These are phyloP conservation scores for Rachicladosporium sp. DNA, from an alignment of 2,329 filamentous ascomycete genomes.

Conservation along the genomic window DNA sequence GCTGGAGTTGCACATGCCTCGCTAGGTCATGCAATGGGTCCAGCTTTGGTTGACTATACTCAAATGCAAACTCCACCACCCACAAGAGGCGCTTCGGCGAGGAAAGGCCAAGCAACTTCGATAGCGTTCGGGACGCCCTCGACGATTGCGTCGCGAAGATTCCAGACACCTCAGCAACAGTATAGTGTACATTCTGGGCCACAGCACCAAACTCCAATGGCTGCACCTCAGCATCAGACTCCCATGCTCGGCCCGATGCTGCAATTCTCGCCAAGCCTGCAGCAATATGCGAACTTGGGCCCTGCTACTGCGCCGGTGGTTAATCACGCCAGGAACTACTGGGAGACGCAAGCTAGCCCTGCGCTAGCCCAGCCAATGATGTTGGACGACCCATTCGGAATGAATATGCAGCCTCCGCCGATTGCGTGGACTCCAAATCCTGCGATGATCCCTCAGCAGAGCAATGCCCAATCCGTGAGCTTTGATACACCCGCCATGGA, in stretches of 20 bases:
- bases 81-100: slow-evolving; percentile 42
- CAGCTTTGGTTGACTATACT: slow-evolving; percentile 20
- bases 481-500: slow-evolving; percentile 22
- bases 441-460: slow-evolving; percentile 5
- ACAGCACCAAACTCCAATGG: slow-evolving; percentile 2
- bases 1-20: slow-evolving; percentile 2
- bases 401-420: slow-evolving; percentile 7
- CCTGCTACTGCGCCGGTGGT: slow-evolving; percentile 45
- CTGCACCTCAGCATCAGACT: slow-evolving; percentile 15
- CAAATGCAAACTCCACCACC: slow-evolving; percentile 52
- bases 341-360: slow-evolving; percentile 3
- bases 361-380: slow-evolving; percentile 5
- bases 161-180: slow-evolving; percentile 18
- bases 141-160: slow-evolving; percentile 20
- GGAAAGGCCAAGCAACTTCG: slow-evolving; percentile 30
- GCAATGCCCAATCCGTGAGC: slow-evolving; percentile 8
- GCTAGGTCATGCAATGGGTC: slow-evolving; percentile 8
- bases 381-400: slow-evolving; percentile 20
- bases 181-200: slow-evolving; percentile 3
- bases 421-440: slow-evolving; percentile 3
- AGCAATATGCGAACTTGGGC: slow-evolving; percentile 40
- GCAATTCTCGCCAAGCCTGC: slow-evolving; percentile 46
- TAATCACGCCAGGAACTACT: slow-evolving; percentile 34
- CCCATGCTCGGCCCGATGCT: slow-evolving; percentile 39
- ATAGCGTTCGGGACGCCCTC: slow-evolving; percentile 31